Evolutionary conservation across 2,329 filamentous ascomycete genomes (phyloP).

Genomic region (Sporothrix sp.): DNA sequence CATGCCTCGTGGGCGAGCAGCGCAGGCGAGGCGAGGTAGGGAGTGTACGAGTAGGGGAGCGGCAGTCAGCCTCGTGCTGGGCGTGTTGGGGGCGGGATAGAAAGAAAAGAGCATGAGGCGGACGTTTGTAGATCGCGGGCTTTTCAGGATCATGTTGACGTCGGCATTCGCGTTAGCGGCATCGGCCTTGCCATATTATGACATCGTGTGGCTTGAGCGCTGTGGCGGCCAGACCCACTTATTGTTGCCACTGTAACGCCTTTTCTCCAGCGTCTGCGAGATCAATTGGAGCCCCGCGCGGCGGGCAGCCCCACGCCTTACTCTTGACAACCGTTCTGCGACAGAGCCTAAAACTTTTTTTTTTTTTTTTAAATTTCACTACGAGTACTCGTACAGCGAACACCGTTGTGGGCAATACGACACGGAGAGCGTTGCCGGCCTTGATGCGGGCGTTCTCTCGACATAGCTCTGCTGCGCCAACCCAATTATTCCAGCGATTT

Average conservation of each 20-base stretch:
- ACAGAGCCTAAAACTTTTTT: conserved; percentile 7
- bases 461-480: too few relatives aligned
- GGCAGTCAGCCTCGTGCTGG: too few relatives aligned
- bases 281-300: too few relatives aligned
- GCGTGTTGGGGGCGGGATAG: too few relatives aligned
- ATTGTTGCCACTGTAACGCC: too few relatives aligned
- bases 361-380: not conserved
- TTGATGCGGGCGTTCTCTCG: too few relatives aligned
- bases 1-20: conserved; percentile 49
- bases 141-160: conserved; percentile 1
- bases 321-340: conserved; percentile 2
- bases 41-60: too few relatives aligned
- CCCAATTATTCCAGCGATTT: not conserved
- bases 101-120: not conserved
- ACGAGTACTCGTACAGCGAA: not conserved
- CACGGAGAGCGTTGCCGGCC: too few relatives aligned
- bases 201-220: conserved; percentile 3
- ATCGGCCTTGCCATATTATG: not conserved
- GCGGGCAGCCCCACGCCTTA: conserved; percentile 2
- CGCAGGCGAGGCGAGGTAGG: not conserved
- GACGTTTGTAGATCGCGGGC: not conserved
- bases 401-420: too few relatives aligned
- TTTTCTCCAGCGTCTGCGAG: not conserved
- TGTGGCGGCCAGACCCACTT: not conserved
- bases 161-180: not conserved